Conservation (phyloP, 2,329 filamentous ascomycete genomes). For the Aspergillus aculeatinus region DNA sequence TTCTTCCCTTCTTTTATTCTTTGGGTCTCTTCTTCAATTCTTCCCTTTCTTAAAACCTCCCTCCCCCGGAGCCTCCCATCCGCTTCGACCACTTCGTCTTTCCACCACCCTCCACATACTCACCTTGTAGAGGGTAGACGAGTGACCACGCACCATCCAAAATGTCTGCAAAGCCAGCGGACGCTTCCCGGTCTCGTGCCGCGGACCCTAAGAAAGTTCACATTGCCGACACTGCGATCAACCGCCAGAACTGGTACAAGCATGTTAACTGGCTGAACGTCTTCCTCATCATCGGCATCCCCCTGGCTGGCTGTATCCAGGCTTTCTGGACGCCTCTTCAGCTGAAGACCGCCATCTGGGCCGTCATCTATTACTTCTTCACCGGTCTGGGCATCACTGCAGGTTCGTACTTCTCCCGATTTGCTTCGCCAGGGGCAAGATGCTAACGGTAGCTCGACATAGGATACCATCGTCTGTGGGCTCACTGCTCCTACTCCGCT, state of each 20-base stretch:
- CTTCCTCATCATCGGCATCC: slow-evolving; percentile 74
- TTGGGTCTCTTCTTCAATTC: slow-evolving; percentile 11
- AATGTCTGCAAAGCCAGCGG: slow-evolving; percentile 39
- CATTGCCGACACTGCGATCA: slow-evolving; percentile 80
- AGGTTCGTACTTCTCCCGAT: slow-evolving; percentile 50
- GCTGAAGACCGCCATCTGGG: slow-evolving; percentile 69
- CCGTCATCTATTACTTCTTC: slow-evolving; percentile 79
- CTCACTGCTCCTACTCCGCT: slow-evolving; percentile 80
- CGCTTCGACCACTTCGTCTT: neutral
- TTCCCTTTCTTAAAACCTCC: slow-evolving; percentile 7
- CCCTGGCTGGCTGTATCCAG: slow-evolving; percentile 69
- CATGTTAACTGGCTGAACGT: slow-evolving; percentile 95
- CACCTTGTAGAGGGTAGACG: neutral
- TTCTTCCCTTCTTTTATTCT: slow-evolving; percentile 12
- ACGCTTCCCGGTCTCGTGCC: slow-evolving; percentile 34
- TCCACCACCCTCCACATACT: neutral
- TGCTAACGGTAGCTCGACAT: slow-evolving; percentile 18
- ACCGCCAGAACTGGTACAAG: slow-evolving; percentile 80
- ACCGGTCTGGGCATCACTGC: slow-evolving; percentile 78
- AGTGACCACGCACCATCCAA: slow-evolving; percentile 8
- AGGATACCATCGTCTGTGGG: slow-evolving; percentile 81
- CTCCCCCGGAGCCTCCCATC: slow-evolving; percentile 3
- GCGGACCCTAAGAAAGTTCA: slow-evolving; percentile 68
- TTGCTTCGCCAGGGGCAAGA: neutral
- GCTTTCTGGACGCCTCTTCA: slow-evolving; percentile 77